Conservation (phyloP, 202 grass and related monocot species). For the Digitaria exilis region DNA sequence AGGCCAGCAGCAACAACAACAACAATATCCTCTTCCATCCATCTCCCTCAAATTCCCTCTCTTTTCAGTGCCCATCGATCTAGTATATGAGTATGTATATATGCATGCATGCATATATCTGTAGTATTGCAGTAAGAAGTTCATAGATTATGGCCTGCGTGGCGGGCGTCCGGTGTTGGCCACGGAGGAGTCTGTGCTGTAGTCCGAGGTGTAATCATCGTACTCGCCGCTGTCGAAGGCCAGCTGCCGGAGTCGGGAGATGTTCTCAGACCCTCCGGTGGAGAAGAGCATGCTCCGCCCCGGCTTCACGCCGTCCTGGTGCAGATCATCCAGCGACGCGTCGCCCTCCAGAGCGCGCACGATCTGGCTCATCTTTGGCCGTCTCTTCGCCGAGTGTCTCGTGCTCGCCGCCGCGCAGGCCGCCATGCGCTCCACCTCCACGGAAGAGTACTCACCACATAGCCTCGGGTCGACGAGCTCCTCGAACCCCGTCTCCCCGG, state of each 20-base stretch:
- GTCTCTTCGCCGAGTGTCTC: conserved; percentile 47
- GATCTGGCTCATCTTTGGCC: conserved; percentile 78
- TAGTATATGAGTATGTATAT: not conserved
- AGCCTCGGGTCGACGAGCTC: conserved; percentile 56
- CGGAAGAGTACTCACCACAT: conserved; percentile 39
- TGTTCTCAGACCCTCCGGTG: conserved; percentile 26
- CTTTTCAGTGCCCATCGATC: not conserved
- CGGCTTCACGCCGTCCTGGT: conserved; percentile 49
- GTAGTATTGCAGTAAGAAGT: not conserved
- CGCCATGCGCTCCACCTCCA: conserved; percentile 63
- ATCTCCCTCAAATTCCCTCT: not conserved
- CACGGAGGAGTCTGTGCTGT: conserved; percentile 32
- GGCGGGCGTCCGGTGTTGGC: not conserved
- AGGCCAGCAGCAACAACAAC: not conserved
- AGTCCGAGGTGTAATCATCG: conserved; percentile 35
- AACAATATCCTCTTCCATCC: not conserved
- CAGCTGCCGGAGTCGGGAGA: conserved; percentile 33
- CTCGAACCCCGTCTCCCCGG: conserved; percentile 32
- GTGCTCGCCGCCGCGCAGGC: conserved; percentile 63
- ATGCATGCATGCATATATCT: not conserved
- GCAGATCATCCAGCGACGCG: conserved; percentile 52
- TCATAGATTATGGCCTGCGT: conserved; percentile 9
- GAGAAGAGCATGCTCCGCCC: conserved; percentile 56
- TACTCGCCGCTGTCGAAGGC: conserved; percentile 44
- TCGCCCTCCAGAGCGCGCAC: conserved; percentile 49